A percentile compares a stretch with the other conserved stretches of the same genome.
These are phyloP conservation scores for Suhomyces emberorum DNA, from an alignment of 805 yeast species.

Conservation along the genomic window DNA sequence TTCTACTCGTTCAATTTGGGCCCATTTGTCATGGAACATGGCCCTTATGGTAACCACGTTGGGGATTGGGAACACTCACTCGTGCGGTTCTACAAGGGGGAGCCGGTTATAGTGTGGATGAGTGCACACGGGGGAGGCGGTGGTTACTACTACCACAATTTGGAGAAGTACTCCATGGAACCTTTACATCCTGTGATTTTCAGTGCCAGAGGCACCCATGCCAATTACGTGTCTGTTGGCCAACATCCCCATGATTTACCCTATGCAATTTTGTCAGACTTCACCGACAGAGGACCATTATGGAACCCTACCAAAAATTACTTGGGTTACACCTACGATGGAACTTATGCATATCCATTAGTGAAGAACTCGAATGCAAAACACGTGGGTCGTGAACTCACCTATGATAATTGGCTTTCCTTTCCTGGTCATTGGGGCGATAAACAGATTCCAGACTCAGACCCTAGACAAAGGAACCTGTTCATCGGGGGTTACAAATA, in stretches of 20 bases:
- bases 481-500: constrained; percentile 82
- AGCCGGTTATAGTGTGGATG: constrained; percentile 89
- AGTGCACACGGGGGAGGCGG: constrained; percentile 98
- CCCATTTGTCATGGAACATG: constrained; percentile 95
- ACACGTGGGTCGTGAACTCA: constrained; percentile 49
- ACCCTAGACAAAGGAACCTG: constrained; percentile 81
- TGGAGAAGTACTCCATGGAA: constrained; percentile 57
- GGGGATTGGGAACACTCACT: constrained; percentile 98
- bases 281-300: constrained; percentile 90
- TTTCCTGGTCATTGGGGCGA: constrained; percentile 93
- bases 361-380: constrained; percentile 39
- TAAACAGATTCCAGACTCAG: constrained; percentile 56
- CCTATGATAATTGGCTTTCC: constrained; percentile 72
- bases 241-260: constrained; percentile 96
- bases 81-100: constrained; percentile 77
- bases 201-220: constrained; percentile 95
- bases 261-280: constrained; percentile 83
- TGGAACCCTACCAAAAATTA: constrained; percentile 91
- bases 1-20: constrained; percentile 93
- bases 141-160: constrained; percentile 73
- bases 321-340: constrained; percentile 78
- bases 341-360: constrained; percentile 44
- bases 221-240: constrained; percentile 93
- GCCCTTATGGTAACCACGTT: constrained; percentile 95
- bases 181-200: constrained; percentile 67